Evolutionary conservation across 2,329 filamentous ascomycete species (phyloP).

Genomic region (Akanthomyces dipterigenus): DNA sequence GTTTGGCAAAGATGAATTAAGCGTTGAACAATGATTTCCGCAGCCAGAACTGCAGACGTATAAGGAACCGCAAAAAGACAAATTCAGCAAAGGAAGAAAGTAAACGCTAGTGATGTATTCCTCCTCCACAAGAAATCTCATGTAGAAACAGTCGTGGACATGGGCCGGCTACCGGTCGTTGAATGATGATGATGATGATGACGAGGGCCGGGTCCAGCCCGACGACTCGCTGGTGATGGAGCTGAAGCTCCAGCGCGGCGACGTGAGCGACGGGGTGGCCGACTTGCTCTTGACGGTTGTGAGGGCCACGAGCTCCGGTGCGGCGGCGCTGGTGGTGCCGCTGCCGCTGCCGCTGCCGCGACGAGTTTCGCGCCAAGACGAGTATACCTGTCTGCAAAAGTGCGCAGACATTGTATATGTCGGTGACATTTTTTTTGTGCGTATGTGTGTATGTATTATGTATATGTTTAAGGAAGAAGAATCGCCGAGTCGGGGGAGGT

Average conservation of each 20-base stretch:
- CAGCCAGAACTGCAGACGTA: not conserved
- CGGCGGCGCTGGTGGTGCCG: conserved; percentile 12
- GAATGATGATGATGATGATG: conserved; percentile 31
- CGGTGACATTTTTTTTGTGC: conserved; percentile 40
- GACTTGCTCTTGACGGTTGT: not conserved
- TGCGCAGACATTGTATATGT: conserved; percentile 57
- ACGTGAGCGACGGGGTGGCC: conserved; percentile 6
- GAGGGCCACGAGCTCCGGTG: not conserved
- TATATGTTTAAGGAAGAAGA: not conserved
- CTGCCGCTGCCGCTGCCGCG: conserved; percentile 35
- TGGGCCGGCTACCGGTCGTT: conserved; percentile 16
- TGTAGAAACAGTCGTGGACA: not conserved
- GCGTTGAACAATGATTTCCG: not conserved
- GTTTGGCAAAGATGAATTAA: not conserved
- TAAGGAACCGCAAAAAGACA: not conserved
- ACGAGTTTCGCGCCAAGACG: conserved; percentile 45
- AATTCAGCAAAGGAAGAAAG: not conserved
- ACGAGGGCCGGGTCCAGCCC: conserved; percentile 21
- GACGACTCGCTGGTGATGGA: conserved; percentile 7
- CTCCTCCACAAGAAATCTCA: too few relatives aligned
- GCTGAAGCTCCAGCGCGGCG: conserved; percentile 12
- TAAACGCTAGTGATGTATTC: not conserved
- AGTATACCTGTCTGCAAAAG: conserved; percentile 53
- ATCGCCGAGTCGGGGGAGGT: not conserved
- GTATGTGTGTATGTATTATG: not conserved